phyloP scores from a whole-genome alignment of 176 grass and related monocot genomes.

The Aegilops tauschii region DNA sequence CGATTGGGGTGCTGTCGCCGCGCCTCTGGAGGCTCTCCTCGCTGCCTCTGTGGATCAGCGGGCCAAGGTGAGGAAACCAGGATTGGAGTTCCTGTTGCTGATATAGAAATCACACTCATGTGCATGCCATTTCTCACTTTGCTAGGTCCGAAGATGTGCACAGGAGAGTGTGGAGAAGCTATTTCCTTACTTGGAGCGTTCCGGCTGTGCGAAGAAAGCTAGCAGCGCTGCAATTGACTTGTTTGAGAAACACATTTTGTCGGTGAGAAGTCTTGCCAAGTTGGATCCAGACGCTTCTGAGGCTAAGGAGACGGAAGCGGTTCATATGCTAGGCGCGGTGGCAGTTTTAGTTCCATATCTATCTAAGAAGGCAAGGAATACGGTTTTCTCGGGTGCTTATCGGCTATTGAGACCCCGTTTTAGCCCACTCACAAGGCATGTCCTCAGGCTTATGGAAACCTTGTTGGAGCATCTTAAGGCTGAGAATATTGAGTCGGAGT shows the following conservation, averaged over 20 bases:
- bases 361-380: constrained; percentile 62
- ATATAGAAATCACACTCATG: not conserved
- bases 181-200: constrained; percentile 54
- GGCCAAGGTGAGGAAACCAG: constrained; percentile 64
- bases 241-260: constrained; percentile 73
- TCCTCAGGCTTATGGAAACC: constrained; percentile 54
- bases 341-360: constrained; percentile 52
- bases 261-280: constrained; percentile 24
- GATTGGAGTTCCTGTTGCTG: not conserved
- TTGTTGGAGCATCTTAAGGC: constrained; percentile 59
- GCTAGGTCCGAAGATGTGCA: constrained; percentile 80
- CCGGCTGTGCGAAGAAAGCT: constrained; percentile 54
- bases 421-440: constrained; percentile 56
- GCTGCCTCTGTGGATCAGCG: constrained; percentile 56
- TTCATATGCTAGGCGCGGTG: constrained; percentile 62
- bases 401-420: constrained; percentile 55
- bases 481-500: constrained; percentile 50
- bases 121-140: not conserved
- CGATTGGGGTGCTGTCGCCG: constrained; percentile 49
- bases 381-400: constrained; percentile 58
- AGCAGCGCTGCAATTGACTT: constrained; percentile 48
- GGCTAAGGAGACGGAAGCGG: constrained; percentile 42
- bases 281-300: constrained; percentile 35
- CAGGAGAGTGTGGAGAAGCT: constrained; percentile 66
- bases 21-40: constrained; percentile 61